Base-by-base conservation (phyloP, 2,329 filamentous ascomycete species). In the Arthroderma sp. region DNA sequence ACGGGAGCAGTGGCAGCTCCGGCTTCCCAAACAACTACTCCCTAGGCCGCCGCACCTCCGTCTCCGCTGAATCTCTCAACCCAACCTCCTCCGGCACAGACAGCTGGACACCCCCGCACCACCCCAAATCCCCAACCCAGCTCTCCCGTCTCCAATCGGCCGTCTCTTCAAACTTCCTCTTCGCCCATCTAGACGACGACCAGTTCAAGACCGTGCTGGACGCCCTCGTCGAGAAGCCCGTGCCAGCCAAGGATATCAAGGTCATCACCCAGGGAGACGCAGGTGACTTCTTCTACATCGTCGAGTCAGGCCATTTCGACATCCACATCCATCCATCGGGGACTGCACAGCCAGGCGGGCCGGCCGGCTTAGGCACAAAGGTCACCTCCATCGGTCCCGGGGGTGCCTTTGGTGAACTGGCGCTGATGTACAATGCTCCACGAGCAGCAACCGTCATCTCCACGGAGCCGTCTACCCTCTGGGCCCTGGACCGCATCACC, bases 351-450 rank as follows among this genome's bases (percentile, higher is more conserved):
- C 79, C 89, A 6, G 91, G 91, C 0, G 77, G 81, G 0, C 38
- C 54, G 2, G 84, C 91, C 51, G 93, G 91, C 9, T 79, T 96
- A 74, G 93, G 93, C 54, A 78, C 79, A 60, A 87, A 89, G 66
- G 91, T 97, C 28, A 84, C 83, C 65, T 84, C 80, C 38, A 94
- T 94, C 58, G 85, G 88, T 47, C 82, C 90, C 2, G 93, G 93
- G 54, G 91, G 91, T 60, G 95, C 90, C 2, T 98, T 98, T 72
- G 93, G 93, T 65, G 93, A 98, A 75, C 79, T 98, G 58, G 93
- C 93, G 11, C 79, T 98, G 66, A 97, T 98, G 93, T 97, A 98
- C 77, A 96, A 97, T 67, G 90, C 93, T 21, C 93, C 93, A 25
- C 88, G 93, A 67, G 93, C 93, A 43, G 93, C 93, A 2, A 97